A percentile compares a stretch with the other conserved stretches of the same genome.
Evolutionary conservation across 2,329 filamentous ascomycete genomes (phyloP).

Genomic region (Colletotrichum sp.): DNA sequence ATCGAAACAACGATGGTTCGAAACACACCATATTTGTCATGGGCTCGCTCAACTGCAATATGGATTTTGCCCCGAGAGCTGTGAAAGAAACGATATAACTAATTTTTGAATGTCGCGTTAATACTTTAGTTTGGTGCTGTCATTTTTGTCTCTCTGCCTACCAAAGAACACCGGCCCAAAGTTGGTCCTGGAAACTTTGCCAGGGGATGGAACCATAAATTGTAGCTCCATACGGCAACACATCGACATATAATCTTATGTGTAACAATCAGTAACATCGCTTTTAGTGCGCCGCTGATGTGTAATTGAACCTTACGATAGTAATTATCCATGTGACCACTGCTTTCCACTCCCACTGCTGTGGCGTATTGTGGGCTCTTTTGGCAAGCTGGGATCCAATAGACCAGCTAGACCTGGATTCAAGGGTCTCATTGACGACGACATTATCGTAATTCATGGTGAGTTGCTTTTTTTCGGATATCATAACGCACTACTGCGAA

Average conservation of each 20-base stretch:
- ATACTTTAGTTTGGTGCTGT: background rate
- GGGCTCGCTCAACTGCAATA: background rate
- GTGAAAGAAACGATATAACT: background rate
- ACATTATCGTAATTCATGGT: background rate
- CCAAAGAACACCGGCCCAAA: background rate
- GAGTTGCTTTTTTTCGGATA: background rate
- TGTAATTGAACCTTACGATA: background rate
- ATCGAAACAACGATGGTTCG: background rate
- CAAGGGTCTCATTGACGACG: background rate
- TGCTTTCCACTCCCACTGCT: background rate
- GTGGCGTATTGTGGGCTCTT: background rate
- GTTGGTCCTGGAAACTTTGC: constrained; percentile 7
- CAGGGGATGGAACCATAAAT: constrained; percentile 5
- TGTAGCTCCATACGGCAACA: background rate
- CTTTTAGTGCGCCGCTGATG: background rate
- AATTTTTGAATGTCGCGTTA: too few relatives aligned
- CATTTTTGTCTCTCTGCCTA: background rate
- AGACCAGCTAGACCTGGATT: background rate
- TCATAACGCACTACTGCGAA: background rate
- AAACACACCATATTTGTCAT: background rate
- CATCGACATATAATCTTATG: background rate
- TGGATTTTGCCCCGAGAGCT: background rate
- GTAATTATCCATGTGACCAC: background rate
- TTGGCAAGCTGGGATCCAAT: background rate
- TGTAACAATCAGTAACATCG: constrained; percentile 33